Conservation (phyloP, 495 filamentous ascomycete species). For the Sordaria brevicollis region DNA sequence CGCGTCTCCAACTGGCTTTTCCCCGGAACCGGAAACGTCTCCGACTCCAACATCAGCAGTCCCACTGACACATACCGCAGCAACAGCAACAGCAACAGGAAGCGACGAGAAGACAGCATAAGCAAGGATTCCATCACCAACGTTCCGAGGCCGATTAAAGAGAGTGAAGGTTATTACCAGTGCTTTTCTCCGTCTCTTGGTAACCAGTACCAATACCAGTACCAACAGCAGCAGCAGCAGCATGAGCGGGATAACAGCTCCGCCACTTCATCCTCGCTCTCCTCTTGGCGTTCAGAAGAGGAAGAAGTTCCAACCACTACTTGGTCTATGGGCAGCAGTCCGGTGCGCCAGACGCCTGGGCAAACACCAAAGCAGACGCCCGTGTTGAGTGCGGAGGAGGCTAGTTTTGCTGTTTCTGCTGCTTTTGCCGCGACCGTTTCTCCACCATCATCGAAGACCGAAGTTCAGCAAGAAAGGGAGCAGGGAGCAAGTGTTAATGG, state of each 20-base stretch:
- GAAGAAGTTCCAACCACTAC: slow-evolving; percentile 31
- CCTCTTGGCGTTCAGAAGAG: slow-evolving; percentile 16
- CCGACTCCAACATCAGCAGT: background rate
- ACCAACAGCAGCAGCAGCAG: slow-evolving; percentile 12
- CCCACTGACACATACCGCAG: background rate
- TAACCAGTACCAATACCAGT: slow-evolving; percentile 4
- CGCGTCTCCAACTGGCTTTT: slow-evolving; percentile 47
- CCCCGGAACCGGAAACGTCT: slow-evolving; percentile 8
- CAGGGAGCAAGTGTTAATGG: background rate
- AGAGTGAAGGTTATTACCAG: slow-evolving; percentile 44
- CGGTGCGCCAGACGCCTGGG: slow-evolving; percentile 18
- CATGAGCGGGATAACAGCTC: too few species aligned
- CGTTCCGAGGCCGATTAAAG: slow-evolving; percentile 33
- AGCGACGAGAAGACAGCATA: slow-evolving; percentile 1
- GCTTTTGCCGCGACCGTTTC: background rate
- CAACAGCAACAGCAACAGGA: slow-evolving; percentile 16
- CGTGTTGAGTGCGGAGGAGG: slow-evolving; percentile 7
- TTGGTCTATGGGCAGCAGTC: slow-evolving; percentile 32
- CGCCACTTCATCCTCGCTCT: background rate
- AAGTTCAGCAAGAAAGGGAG: background rate
- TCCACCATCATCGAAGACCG: background rate
- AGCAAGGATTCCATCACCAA: slow-evolving; percentile 38
- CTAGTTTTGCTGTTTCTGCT: background rate
- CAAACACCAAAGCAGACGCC: slow-evolving; percentile 18
- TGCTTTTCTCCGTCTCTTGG: slow-evolving; percentile 28